Evolutionary conservation across 371 early-diverging fungal species (phyloP).

Genomic region (Smittium mucronatum): DNA sequence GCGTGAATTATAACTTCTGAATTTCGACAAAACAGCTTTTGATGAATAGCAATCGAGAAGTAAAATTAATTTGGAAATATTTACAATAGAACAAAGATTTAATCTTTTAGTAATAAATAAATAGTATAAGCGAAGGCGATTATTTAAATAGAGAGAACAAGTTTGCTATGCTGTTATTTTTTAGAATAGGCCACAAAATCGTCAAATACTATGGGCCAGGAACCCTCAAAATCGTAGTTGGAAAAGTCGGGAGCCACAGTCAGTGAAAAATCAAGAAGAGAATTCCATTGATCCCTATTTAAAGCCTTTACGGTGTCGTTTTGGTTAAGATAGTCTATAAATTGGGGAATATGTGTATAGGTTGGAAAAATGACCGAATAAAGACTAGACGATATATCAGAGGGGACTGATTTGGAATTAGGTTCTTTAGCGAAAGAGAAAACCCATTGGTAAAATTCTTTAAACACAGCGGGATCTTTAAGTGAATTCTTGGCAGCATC

Average conservation of each 20-base stretch:
- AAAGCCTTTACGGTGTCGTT: slow-evolving; percentile 14
- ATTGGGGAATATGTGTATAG: neutral
- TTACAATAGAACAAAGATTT: no score
- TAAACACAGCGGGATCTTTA: neutral
- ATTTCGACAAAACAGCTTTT: no score
- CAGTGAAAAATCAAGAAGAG: slow-evolving; percentile 23
- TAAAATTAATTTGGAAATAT: no score
- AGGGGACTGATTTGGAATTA: neutral
- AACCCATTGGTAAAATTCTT: neutral
- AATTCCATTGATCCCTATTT: slow-evolving; percentile 29
- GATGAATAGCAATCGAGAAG: no score
- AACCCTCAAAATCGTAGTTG: slow-evolving; percentile 24
- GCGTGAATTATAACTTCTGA: no score
- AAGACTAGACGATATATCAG: neutral
- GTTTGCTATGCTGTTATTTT: no score
- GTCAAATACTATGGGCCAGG: slow-evolving; percentile 29
- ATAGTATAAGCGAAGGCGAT: no score
- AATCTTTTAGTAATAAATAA: no score
- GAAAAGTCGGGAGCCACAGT: slow-evolving; percentile 13
- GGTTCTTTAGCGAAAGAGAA: slow-evolving; percentile 6
- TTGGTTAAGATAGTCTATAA: neutral
- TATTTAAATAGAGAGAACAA: no score
- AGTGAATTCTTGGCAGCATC: neutral
- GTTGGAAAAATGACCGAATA: neutral
- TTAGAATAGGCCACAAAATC: slow-evolving; percentile 24